Percentiles rank a stretch among this genome's conserved stretches.
phyloP scores from a whole-genome alignment of 805 yeast species.

The Pichia ethanolica region DNA sequence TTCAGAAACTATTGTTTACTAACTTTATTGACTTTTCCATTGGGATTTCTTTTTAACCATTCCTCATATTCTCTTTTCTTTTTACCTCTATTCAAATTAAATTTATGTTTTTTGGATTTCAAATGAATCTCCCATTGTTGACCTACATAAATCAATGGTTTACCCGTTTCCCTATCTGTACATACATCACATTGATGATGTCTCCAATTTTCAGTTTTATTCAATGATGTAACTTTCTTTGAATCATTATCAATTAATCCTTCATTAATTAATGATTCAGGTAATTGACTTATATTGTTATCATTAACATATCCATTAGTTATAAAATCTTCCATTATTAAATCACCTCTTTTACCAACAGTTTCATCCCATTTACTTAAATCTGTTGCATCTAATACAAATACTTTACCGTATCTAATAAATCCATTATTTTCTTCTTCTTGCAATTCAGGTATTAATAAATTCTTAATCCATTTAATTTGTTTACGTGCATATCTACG shows the following conservation, averaged over 20 bases:
- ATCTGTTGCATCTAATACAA: conserved; percentile 71
- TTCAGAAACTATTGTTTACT: too few relatives aligned
- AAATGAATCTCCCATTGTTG: conserved; percentile 65
- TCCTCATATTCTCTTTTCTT: conserved; percentile 49
- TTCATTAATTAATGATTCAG: conserved; percentile 13
- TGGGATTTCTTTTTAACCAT: conserved; percentile 13
- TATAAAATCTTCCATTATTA: conserved; percentile 34
- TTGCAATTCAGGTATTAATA: conserved; percentile 52
- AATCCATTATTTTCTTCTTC: conserved; percentile 39
- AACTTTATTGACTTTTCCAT: too few relatives aligned
- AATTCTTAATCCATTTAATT: conserved; percentile 81
- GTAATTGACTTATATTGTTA: conserved; percentile 10
- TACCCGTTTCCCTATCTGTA: conserved; percentile 39
- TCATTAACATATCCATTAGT: conserved; percentile 5
- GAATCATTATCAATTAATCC: background rate
- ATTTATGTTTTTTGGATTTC: conserved; percentile 59
- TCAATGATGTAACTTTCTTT: conserved; percentile 9
- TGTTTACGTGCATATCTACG: conserved; percentile 83
- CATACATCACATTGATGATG: conserved; percentile 67
- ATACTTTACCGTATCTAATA: conserved; percentile 57
- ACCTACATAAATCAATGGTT: conserved; percentile 63
- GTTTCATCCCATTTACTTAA: conserved; percentile 48
- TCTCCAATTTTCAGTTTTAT: conserved; percentile 40
- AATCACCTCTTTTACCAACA: conserved; percentile 51
- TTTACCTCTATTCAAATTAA: conserved; percentile 39